A percentile compares a stretch with the other conserved stretches of the same genome.
Evolutionary conservation across 164 flowering plant genomes (phyloP).

Genomic region (Berberis vulgaris): DNA sequence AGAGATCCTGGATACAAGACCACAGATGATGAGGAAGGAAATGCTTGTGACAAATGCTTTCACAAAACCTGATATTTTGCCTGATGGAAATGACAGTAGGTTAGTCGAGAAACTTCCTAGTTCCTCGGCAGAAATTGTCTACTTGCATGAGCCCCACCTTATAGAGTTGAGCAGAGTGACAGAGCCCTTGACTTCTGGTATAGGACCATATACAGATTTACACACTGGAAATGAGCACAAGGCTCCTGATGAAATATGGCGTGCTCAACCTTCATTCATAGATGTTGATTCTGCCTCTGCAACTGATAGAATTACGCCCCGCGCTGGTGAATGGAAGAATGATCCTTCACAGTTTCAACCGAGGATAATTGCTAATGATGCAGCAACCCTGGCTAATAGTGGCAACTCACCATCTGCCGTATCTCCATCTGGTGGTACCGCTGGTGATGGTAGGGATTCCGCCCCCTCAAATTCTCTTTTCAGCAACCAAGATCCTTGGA

Average conservation of each 20-base stretch:
- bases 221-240: constrained; percentile 18
- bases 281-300: constrained; percentile 26
- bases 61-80: constrained; percentile 16
- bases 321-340: constrained; percentile 33
- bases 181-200: constrained; percentile 21
- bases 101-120: constrained; percentile 22
- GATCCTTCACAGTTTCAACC: constrained; percentile 21
- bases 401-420: constrained; percentile 8
- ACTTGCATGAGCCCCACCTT: constrained; percentile 24
- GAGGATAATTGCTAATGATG: constrained; percentile 18
- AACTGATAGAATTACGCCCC: constrained; percentile 13
- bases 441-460: constrained; percentile 29
- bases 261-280: constrained; percentile 24
- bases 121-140: constrained; percentile 17
- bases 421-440: constrained; percentile 14
- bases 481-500: constrained; percentile 72
- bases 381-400: constrained; percentile 18
- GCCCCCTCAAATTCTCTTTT: constrained; percentile 47
- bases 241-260: constrained; percentile 24
- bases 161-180: constrained; percentile 22
- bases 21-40: constrained; percentile 23
- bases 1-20: constrained; percentile 23
- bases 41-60: constrained; percentile 15
- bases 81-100: constrained; percentile 22
- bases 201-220: constrained; percentile 18